A percentile compares a stretch with the other conserved stretches of the same genome.
phyloP scores from a whole-genome alignment of 2,329 filamentous ascomycete species.

The Cadophora malorum region DNA sequence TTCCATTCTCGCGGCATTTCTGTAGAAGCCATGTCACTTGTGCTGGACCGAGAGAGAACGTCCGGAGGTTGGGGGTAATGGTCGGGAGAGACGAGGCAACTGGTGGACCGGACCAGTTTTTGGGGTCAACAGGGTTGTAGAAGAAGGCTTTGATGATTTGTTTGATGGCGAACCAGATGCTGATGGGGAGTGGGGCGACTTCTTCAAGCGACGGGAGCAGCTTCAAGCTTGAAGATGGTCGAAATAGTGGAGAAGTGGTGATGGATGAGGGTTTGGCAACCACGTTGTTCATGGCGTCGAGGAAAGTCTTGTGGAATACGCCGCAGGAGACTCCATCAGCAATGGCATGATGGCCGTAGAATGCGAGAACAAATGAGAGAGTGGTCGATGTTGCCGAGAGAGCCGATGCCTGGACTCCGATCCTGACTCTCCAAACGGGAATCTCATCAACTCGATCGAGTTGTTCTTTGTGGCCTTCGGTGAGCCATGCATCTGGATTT shows the following conservation, averaged over 20 bases:
- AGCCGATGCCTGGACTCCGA: slow-evolving; percentile 16
- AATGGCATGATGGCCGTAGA: slow-evolving; percentile 60
- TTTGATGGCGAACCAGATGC: slow-evolving; percentile 50
- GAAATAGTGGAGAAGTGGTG: slow-evolving; percentile 26
- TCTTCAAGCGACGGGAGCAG: slow-evolving; percentile 35
- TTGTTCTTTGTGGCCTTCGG: slow-evolving; percentile 23
- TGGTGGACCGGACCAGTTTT: slow-evolving; percentile 28
- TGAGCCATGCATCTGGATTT: slow-evolving; percentile 28
- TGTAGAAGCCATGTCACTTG: slow-evolving; percentile 24
- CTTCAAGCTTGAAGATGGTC: slow-evolving; percentile 39
- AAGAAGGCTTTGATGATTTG: slow-evolving; percentile 51
- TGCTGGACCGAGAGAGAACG: slow-evolving; percentile 24
- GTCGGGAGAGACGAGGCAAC: slow-evolving; percentile 15
- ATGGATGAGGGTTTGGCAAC: slow-evolving; percentile 23
- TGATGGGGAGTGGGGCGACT: slow-evolving; percentile 43
- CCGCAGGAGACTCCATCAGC: slow-evolving; percentile 57
- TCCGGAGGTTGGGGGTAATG: slow-evolving; percentile 22
- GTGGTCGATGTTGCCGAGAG: neutral
- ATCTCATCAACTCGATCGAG: slow-evolving; percentile 27
- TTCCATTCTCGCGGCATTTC: slow-evolving; percentile 33
- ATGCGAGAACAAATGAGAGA: slow-evolving; percentile 46
- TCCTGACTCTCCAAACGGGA: slow-evolving; percentile 32
- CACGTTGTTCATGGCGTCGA: slow-evolving; percentile 50
- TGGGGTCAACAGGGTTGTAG: slow-evolving; percentile 26
- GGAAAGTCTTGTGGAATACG: slow-evolving; percentile 57